Base-by-base conservation (phyloP, 306 rosid genomes). In the Vigna angularis region DNA sequence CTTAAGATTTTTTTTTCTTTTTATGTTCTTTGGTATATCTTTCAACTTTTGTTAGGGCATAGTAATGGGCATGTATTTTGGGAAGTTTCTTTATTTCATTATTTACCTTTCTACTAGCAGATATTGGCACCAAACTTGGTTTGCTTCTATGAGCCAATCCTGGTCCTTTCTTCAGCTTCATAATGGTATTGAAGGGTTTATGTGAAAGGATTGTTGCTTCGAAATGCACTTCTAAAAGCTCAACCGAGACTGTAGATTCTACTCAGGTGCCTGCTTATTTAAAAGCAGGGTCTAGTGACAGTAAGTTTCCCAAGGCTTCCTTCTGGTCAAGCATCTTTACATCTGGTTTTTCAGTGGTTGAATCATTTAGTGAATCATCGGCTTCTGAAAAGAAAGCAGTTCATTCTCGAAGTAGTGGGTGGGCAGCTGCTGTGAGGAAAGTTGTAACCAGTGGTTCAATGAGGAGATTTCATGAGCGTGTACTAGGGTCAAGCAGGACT, bases 381-480 rank as follows among this genome's bases (percentile, higher is more conserved):
- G 44, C 84, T 76, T 84, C 87, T 89, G 97, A 91, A 80, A 89
- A 88, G 89, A 94, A 92, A 85, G 70, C 87, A 77, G 84, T 83
- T 78, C 85, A 86, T 81, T 80, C 87, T 79, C 87, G 87, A 85
- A 83, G 82, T 20, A 83, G 84, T 85, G 97, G 89, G 78, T 94
- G 98, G 98, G 83, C 93, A 76, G 85, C 90, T 61, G 85, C 90
- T 66, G 91, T 94, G 89, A 91, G 85, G 86, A 92, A 85, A 81
- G 90, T 85, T 83, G 84, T 92, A 81, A 77, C 81, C 2, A 69
- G 79, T 81, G 91, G 91, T 79, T 90, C 97, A 61, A 95, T 95
- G 98, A 87, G 97, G 86, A 86, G 96, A 78, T 78, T 93, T 75
- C 96, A 95, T 0, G 99, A 95, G 78, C 92, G 94, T 48, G 80